Conservation (phyloP, 495 filamentous ascomycete genomes). For the Penicillium lagena region DNA sequence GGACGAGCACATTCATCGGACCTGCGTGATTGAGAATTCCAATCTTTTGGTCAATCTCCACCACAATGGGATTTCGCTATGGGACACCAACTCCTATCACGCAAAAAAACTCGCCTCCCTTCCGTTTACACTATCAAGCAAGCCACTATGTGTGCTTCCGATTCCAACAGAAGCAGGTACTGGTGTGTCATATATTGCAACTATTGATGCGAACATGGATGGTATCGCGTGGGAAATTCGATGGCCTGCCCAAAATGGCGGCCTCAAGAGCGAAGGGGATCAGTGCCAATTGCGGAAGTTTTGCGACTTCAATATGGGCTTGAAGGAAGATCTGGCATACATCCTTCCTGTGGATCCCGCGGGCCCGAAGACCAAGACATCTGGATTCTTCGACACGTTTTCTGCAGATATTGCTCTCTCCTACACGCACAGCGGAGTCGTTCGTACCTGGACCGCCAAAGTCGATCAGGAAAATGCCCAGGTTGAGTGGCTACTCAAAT, state of each 20-base stretch:
- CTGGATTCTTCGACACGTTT: slow-evolving; percentile 84
- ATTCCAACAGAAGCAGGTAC: slow-evolving; percentile 56
- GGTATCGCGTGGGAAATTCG: slow-evolving; percentile 82
- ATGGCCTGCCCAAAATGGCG: slow-evolving; percentile 18
- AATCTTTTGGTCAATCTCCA: slow-evolving; percentile 78
- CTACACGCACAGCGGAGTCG: slow-evolving; percentile 66
- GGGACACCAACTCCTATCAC: slow-evolving; percentile 60
- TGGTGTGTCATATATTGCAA: slow-evolving; percentile 60
- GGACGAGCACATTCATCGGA: slow-evolving; percentile 72
- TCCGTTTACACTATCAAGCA: slow-evolving; percentile 57
- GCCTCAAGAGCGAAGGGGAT: slow-evolving; percentile 5
- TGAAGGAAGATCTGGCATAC: slow-evolving; percentile 70
- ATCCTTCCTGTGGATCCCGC: slow-evolving; percentile 88
- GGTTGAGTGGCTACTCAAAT: slow-evolving; percentile 80
- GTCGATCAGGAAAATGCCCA: slow-evolving; percentile 49
- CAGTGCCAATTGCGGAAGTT: slow-evolving; percentile 54
- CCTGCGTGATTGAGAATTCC: slow-evolving; percentile 66
- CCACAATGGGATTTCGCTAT: slow-evolving; percentile 68
- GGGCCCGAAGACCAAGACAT: slow-evolving; percentile 60
- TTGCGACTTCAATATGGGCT: slow-evolving; percentile 63
- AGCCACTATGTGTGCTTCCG: slow-evolving; percentile 75
- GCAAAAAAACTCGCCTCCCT: slow-evolving; percentile 52
- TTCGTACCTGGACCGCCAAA: slow-evolving; percentile 83
- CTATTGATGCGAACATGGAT: slow-evolving; percentile 72
- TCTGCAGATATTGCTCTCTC: slow-evolving; percentile 84